Evolutionary conservation across 306 rosid genomes (phyloP).

Genomic region (Clitoria ternatea): DNA sequence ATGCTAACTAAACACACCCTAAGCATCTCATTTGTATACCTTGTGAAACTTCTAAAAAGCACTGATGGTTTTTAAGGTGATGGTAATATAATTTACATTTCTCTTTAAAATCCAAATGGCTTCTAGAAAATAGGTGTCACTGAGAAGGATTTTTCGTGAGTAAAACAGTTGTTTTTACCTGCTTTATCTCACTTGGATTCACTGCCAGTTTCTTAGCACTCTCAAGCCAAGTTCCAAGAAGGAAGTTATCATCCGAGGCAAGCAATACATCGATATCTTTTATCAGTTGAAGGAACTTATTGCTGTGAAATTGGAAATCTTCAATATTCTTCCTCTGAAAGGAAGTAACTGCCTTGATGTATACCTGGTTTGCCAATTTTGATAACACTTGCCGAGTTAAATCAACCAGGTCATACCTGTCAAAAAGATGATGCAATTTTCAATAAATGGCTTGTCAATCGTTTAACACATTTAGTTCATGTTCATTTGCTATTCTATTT

Average conservation of each 20-base stretch:
- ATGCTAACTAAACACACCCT: too few relatives aligned
- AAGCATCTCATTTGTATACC: not conserved
- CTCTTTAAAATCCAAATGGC: not conserved
- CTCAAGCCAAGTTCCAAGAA: constrained; percentile 93
- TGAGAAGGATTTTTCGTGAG: not conserved
- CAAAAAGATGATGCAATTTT: constrained; percentile 17
- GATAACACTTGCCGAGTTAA: constrained; percentile 85
- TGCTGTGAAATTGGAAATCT: constrained; percentile 47
- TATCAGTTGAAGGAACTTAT: constrained; percentile 64
- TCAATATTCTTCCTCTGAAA: constrained; percentile 50
- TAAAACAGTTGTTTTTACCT: constrained; percentile 41
- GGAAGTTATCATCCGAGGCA: constrained; percentile 77
- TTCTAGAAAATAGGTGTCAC: not conserved
- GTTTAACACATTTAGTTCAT: not conserved
- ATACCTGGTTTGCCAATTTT: constrained; percentile 76
- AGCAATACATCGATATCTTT: constrained; percentile 77
- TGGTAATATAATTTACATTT: not conserved
- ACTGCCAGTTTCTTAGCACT: constrained; percentile 70
- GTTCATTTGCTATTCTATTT: not conserved
- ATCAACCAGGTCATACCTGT: constrained; percentile 95
- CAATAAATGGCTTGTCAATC: not conserved
- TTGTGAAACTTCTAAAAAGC: not conserved
- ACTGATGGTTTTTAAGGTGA: not conserved
- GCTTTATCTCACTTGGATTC: constrained; percentile 57
- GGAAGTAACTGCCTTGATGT: constrained; percentile 56